Percentiles rank a stretch among this genome's conserved stretches.
phyloP scores from a whole-genome alignment of 2,329 filamentous ascomycete genomes.

The Huntiella moniliformis region DNA sequence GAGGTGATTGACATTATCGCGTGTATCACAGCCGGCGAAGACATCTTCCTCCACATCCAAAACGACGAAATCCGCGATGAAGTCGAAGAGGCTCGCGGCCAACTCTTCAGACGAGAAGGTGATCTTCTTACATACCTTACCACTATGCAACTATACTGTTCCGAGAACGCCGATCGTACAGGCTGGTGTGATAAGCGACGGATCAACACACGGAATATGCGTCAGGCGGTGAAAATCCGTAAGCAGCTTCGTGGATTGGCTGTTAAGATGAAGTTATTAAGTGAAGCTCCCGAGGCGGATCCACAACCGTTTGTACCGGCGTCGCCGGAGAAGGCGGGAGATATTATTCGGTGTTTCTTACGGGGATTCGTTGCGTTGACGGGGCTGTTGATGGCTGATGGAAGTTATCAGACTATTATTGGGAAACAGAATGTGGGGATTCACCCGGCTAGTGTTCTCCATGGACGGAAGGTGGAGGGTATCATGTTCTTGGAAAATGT shows the following conservation, averaged over 20 bases:
- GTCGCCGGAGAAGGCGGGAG: conserved; percentile 33
- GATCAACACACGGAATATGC: conserved; percentile 42
- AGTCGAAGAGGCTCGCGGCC: conserved; percentile 33
- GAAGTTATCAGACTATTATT: conserved; percentile 39
- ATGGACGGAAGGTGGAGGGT: conserved; percentile 43
- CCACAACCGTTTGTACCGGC: conserved; percentile 37
- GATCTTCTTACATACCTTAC: conserved; percentile 47
- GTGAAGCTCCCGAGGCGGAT: conserved; percentile 25
- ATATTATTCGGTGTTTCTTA: conserved; percentile 41
- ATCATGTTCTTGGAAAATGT: conserved; percentile 53
- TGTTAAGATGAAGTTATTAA: conserved; percentile 30
- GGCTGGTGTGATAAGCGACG: conserved; percentile 40
- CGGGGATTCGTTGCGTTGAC: conserved; percentile 42
- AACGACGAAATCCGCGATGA: conserved; percentile 37
- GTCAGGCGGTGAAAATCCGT: conserved; percentile 41
- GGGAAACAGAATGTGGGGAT: conserved; percentile 43
- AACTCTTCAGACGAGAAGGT: conserved; percentile 41
- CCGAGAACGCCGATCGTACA: conserved; percentile 34
- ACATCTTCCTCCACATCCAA: conserved; percentile 41
- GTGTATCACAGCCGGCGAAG: conserved; percentile 42
- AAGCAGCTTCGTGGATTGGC: conserved; percentile 41
- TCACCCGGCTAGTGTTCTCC: conserved; percentile 43
- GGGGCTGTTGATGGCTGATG: conserved; percentile 39
- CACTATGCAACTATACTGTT: conserved; percentile 41
- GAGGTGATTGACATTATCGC: conserved; percentile 74